Evolutionary conservation across 2,329 filamentous ascomycete genomes (phyloP).

Genomic region (Tolypocladium tundrense): DNA sequence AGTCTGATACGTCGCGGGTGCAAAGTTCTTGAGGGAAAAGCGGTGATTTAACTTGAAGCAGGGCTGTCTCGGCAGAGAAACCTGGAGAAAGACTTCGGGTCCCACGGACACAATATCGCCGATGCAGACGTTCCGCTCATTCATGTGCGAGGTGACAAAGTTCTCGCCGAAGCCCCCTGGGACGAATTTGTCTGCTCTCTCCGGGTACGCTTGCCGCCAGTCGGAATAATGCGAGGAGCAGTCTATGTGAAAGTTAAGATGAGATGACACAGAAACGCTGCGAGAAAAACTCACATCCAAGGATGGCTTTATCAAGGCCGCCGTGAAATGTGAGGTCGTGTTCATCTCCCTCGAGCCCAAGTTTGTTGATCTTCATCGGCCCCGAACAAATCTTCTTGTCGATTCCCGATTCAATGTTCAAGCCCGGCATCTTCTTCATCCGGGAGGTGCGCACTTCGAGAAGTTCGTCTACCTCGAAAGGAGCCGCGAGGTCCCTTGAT

Average conservation of each 20-base stretch:
- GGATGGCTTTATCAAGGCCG: constrained; percentile 52
- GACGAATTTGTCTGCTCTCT: constrained; percentile 37
- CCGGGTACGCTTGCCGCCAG: constrained; percentile 44
- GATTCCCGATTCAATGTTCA: constrained; percentile 45
- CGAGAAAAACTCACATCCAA: constrained; percentile 33
- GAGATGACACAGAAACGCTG: background rate
- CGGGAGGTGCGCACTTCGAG: constrained; percentile 46
- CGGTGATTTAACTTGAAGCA: constrained; percentile 62
- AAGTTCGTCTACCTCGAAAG: constrained; percentile 37
- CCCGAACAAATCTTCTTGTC: constrained; percentile 36
- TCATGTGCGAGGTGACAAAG: constrained; percentile 45
- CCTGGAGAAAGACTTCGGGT: constrained; percentile 41
- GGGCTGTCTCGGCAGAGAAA: constrained; percentile 51
- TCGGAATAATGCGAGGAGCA: constrained; percentile 47
- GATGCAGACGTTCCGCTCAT: constrained; percentile 56
- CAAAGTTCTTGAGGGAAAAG: constrained; percentile 53
- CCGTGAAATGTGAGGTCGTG: constrained; percentile 54
- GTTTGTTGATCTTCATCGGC: constrained; percentile 32
- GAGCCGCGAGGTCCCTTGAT: constrained; percentile 23
- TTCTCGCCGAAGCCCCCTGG: constrained; percentile 57
- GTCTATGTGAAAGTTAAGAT: constrained; percentile 27
- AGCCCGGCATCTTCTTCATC: constrained; percentile 42
- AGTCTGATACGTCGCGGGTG: constrained; percentile 42
- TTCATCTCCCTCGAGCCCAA: constrained; percentile 49
- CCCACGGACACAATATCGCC: constrained; percentile 49